Percentiles rank a stretch among this genome's conserved stretches.
These are phyloP conservation scores for Basidioascus undulatus DNA, from an alignment of 768 basidiomycete genomes.

Conservation along the genomic window DNA sequence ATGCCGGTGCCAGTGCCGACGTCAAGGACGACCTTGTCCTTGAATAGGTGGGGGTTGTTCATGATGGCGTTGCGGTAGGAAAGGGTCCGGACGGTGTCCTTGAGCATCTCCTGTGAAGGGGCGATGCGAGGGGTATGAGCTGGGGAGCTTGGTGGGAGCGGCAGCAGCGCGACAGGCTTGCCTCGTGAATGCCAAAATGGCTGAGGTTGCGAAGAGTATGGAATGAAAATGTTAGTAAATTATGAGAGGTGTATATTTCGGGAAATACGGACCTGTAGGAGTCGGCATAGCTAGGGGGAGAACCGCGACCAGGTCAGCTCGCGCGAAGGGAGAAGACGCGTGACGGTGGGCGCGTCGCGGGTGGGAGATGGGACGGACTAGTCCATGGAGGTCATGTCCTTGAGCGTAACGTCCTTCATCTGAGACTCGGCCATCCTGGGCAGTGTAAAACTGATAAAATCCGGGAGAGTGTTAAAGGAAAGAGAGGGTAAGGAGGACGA, in stretches of 20 bases:
- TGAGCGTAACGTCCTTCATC: too few species aligned
- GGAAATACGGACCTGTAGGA: slow-evolving; percentile 45
- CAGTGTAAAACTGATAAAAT: too few species aligned
- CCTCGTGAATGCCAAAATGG: not conserved
- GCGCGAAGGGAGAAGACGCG: not conserved
- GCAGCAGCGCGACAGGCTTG: not conserved
- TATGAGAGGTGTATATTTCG: not conserved
- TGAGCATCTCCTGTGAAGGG: slow-evolving; percentile 96
- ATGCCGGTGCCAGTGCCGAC: slow-evolving; percentile 98
- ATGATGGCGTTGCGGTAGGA: slow-evolving; percentile 87
- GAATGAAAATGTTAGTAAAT: not conserved
- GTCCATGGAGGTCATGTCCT: not conserved
- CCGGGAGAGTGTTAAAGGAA: too few species aligned
- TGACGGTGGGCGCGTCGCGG: not conserved
- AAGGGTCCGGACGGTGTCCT: slow-evolving; percentile 81
- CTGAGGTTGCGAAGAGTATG: not conserved
- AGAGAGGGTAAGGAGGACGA: too few species aligned
- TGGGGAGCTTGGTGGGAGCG: not conserved
- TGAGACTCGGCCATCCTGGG: too few species aligned
- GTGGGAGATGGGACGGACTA: not conserved
- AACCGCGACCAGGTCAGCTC: not conserved
- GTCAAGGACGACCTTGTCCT: slow-evolving; percentile 77
- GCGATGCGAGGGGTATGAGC: not conserved
- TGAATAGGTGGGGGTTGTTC: slow-evolving; percentile 84
- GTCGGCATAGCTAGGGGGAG: slow-evolving; percentile 63